Percentiles rank a stretch among this genome's conserved stretches.
These are phyloP conservation scores for Chaetomium globosum DNA, from an alignment of 2,329 filamentous ascomycete species.

Conservation along the genomic window DNA sequence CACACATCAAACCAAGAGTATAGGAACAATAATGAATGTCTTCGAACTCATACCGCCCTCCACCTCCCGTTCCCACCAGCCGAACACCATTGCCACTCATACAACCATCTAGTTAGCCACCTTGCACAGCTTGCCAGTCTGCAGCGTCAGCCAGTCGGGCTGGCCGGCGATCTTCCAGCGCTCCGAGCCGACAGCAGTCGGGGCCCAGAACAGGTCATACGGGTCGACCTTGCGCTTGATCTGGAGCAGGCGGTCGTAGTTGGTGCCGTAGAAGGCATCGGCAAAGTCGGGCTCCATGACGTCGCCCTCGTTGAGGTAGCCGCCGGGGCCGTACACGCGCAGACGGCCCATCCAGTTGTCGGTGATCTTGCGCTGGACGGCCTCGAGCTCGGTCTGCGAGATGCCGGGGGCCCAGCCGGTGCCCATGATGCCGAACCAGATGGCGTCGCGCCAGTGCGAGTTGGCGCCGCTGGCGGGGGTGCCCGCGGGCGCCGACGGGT, in stretches of 20 bases:
- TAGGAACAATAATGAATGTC: neutral
- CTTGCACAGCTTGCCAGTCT: constrained; percentile 35
- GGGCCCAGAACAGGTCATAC: constrained; percentile 33
- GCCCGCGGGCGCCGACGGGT: constrained; percentile 35
- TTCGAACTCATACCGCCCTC: neutral
- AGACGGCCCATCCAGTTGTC: constrained; percentile 41
- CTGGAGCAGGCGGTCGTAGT: constrained; percentile 30
- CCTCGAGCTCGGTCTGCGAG: constrained; percentile 28
- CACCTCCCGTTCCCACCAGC: neutral
- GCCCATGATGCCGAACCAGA: constrained; percentile 44
- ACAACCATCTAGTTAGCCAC: constrained; percentile 13
- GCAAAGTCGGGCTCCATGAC: constrained; percentile 34
- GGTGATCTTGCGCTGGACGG: constrained; percentile 35
- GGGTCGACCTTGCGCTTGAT: constrained; percentile 35
- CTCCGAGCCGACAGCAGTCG: constrained; percentile 33
- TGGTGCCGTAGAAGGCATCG: constrained; percentile 32
- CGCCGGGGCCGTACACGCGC: constrained; percentile 25
- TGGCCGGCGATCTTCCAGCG: constrained; percentile 31
- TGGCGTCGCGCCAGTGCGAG: constrained; percentile 52
- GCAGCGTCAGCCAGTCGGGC: constrained; percentile 30
- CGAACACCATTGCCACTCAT: neutral
- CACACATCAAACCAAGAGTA: neutral
- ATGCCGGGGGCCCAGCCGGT: constrained; percentile 33
- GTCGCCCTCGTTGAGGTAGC: constrained; percentile 34
- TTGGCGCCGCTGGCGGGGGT: constrained; percentile 50